Base-by-base conservation (phyloP, 768 basidiomycete genomes). In the Cubamyces lactineus region DNA sequence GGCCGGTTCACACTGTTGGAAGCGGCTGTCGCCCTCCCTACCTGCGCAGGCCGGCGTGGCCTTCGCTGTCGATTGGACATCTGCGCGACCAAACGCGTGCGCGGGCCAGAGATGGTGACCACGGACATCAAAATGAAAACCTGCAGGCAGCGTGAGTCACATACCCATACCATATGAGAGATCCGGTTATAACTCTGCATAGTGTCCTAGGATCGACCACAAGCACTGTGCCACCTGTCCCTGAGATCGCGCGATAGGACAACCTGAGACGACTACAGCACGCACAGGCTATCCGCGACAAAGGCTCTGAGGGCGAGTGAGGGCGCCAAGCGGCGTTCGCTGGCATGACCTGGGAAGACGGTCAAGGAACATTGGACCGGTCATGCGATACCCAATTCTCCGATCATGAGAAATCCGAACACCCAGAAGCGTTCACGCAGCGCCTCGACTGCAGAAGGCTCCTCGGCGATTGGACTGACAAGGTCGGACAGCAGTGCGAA, bases 391-490 rank as follows among this genome's bases (percentile, higher is more conserved):
- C 7, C 40, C 28, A 59, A 64, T 64, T 59, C 62, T 64, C 62
- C 62, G 62, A 64, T 64, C 62, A 64, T 64, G 62, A 64, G 62
- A 64, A 64, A 59, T 34, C 53, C 53, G 62, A 53, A 59, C 57
- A 58, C 53, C 62, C 23, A 59, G 62, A 64, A 64, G 62, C 46
- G 34, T 58, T 51, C 26, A 40, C 43, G 54, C 40, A 41, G 53
- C 62, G 62, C 34, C 62, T 64, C 40, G 57, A 64, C 30, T 58
- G 47, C 59, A 28, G 16, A 48, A 34, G 48, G 19, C 38, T 17
- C 45, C 23, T 41, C 30, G 47, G 57, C 53, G 62, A 59, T 53
- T 59, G 53, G 47, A 30, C 50, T 26, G 53, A 53, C 28, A 30
- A 9, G 34, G 41, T 50, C 39, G 40, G 51, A 50, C 47, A 54